Percentiles rank a stretch among this genome's conserved stretches.
These are phyloP conservation scores for Tephrocybe rancida DNA, from an alignment of 768 basidiomycete genomes.

Conservation along the genomic window DNA sequence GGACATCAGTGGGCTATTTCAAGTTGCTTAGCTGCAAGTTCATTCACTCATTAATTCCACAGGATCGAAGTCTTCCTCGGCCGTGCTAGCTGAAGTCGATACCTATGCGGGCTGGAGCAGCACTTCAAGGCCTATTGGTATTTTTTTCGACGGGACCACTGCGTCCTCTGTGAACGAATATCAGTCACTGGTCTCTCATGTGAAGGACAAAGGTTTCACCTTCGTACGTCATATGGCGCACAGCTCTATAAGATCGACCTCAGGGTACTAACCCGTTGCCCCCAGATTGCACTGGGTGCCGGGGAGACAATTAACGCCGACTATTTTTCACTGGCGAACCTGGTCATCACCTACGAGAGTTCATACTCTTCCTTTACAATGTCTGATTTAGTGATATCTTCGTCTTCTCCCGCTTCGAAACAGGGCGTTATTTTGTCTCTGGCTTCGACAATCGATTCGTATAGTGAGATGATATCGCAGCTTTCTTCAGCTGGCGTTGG, in stretches of 20 bases:
- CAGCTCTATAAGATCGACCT: neutral
- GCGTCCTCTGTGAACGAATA: neutral
- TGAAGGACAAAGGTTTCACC: conserved; percentile 8
- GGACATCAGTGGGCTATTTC: neutral
- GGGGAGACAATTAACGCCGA: conserved; percentile 3
- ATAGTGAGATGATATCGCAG: conserved; percentile 3
- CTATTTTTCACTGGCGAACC: conserved; percentile 8
- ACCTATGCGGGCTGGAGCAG: conserved; percentile 13
- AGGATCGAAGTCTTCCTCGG: neutral
- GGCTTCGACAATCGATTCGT: neutral
- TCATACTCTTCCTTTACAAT: conserved; percentile 4
- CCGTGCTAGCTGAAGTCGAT: conserved; percentile 3
- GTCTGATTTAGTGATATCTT: neutral
- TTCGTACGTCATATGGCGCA: conserved; percentile 2
- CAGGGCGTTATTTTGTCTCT: conserved; percentile 7
- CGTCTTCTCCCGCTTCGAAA: conserved; percentile 11
- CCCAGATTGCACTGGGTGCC: conserved; percentile 7
- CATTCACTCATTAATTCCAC: neutral
- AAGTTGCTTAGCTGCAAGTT: neutral
- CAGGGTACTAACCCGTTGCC: neutral
- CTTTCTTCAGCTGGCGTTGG: conserved; percentile 7
- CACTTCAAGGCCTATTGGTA: conserved; percentile 10
- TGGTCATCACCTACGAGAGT: conserved; percentile 11
- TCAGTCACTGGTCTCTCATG: conserved; percentile 2
- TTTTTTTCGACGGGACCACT: conserved; percentile 5